Evolutionary conservation across 306 rosid genomes (phyloP).

Genomic region (Urtica urens): DNA sequence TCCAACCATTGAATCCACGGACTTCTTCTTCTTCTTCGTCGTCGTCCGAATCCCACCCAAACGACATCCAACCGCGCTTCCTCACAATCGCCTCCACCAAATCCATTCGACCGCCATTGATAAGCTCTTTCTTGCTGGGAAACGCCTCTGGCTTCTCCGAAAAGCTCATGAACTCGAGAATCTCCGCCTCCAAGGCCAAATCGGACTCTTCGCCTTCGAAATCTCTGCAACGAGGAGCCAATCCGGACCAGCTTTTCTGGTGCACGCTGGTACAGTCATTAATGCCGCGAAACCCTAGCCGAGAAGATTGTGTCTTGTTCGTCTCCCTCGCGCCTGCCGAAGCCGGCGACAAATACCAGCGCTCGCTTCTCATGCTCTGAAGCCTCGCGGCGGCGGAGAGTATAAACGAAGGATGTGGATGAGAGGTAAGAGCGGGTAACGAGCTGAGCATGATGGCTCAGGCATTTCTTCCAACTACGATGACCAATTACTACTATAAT

Average conservation of each 20-base stretch:
- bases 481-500: too few relatives aligned
- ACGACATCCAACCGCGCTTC: slow-evolving; percentile 75
- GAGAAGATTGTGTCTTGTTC: background rate
- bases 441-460: slow-evolving; percentile 67
- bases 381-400: slow-evolving; percentile 3
- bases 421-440: slow-evolving; percentile 5
- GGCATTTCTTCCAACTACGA: slow-evolving; percentile 97
- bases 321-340: background rate
- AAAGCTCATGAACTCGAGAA: slow-evolving; percentile 70
- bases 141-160: slow-evolving; percentile 50
- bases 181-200: slow-evolving; percentile 48
- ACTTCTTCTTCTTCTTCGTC: slow-evolving; percentile 5
- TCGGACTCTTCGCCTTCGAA: slow-evolving; percentile 42
- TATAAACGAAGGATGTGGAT: background rate
- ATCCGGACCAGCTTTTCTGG: slow-evolving; percentile 24
- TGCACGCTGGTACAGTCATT: background rate
- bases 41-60: slow-evolving; percentile 61
- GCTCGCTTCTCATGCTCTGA: slow-evolving; percentile 1
- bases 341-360: background rate
- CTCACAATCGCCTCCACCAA: slow-evolving; percentile 53
- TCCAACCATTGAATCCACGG: slow-evolving; percentile 20
- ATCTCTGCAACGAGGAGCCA: slow-evolving; percentile 38
- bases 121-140: slow-evolving; percentile 59
- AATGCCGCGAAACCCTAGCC: slow-evolving; percentile 12
- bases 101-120: slow-evolving; percentile 67